A percentile compares a stretch with the other conserved stretches of the same genome.
Evolutionary conservation across 768 basidiomycete genomes (phyloP).

Genomic region (Naganishia vishniacii): DNA sequence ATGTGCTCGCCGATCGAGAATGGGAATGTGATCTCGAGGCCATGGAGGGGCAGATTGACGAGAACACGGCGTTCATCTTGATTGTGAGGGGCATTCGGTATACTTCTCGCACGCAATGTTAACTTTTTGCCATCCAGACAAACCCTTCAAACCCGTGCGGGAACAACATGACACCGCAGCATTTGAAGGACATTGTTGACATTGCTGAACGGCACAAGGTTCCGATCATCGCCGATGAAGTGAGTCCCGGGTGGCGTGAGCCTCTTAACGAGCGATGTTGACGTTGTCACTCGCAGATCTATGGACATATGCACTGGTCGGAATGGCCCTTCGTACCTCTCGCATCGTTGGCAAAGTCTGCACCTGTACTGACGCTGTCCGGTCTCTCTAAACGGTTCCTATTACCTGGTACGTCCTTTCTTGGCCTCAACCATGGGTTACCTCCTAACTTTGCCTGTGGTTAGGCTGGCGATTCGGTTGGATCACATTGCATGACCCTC

Average conservation of each 20-base stretch:
- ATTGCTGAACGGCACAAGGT: conserved; percentile 43
- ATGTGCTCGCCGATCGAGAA: conserved; percentile 43
- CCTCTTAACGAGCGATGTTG: neutral
- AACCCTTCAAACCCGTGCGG: conserved; percentile 50
- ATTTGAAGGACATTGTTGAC: conserved; percentile 40
- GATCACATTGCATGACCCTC: conserved; percentile 47
- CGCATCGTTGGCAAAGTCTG: conserved; percentile 39
- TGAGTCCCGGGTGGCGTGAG: conserved; percentile 28
- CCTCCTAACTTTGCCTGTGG: neutral
- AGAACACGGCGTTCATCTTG: conserved; percentile 45
- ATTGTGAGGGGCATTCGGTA: conserved; percentile 35
- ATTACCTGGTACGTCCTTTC: conserved; percentile 35
- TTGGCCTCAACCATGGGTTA: neutral
- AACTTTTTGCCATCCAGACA: conserved; percentile 28
- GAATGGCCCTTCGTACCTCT: conserved; percentile 44
- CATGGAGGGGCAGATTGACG: conserved; percentile 46
- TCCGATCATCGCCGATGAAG: conserved; percentile 48
- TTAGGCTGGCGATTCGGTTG: conserved; percentile 48
- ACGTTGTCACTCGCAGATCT: conserved; percentile 22
- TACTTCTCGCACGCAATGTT: neutral
- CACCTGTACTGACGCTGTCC: conserved; percentile 47
- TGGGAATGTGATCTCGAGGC: conserved; percentile 48
- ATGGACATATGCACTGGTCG: conserved; percentile 44
- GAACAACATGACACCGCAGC: conserved; percentile 43
- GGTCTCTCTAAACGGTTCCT: conserved; percentile 51